A percentile compares a stretch with the other conserved stretches of the same genome.
Evolutionary conservation across 2,329 filamentous ascomycete species (phyloP).

Genomic region (Neurospora sp.): DNA sequence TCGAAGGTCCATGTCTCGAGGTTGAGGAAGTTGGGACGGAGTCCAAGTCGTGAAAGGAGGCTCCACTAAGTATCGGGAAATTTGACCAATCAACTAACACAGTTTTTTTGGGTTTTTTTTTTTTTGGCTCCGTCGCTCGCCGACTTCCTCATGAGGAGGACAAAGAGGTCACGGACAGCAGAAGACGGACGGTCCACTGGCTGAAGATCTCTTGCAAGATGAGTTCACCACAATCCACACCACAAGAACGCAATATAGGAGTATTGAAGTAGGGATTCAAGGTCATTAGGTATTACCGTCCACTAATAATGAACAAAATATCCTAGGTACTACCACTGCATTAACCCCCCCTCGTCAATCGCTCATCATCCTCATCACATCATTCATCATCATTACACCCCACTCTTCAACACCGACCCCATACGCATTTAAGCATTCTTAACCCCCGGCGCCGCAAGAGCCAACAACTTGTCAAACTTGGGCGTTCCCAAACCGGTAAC

Average conservation of each 20-base stretch:
- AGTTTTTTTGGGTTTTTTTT: background rate
- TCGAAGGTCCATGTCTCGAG: background rate
- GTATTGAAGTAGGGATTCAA: background rate
- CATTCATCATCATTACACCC: background rate
- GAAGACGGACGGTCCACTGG: background rate
- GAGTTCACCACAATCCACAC: background rate
- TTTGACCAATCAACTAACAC: background rate
- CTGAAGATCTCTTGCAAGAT: background rate
- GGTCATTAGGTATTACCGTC: background rate
- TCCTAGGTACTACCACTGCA: background rate
- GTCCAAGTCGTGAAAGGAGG: background rate
- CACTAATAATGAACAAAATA: background rate
- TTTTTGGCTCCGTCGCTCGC: background rate
- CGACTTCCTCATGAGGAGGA: background rate
- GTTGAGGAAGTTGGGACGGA: background rate
- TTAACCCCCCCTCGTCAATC: background rate
- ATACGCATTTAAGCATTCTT: background rate
- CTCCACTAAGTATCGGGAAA: background rate
- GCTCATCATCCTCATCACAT: background rate
- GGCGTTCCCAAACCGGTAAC: constrained; percentile 23
- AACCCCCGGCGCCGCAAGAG: background rate
- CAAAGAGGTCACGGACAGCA: background rate
- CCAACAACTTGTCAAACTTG: constrained; percentile 11
- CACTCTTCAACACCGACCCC: background rate
- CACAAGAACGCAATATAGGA: background rate